Percentiles rank a stretch among this genome's conserved stretches.
phyloP scores from a whole-genome alignment of 805 yeast genomes.

The Cyberlindnera euphorbiiphila region DNA sequence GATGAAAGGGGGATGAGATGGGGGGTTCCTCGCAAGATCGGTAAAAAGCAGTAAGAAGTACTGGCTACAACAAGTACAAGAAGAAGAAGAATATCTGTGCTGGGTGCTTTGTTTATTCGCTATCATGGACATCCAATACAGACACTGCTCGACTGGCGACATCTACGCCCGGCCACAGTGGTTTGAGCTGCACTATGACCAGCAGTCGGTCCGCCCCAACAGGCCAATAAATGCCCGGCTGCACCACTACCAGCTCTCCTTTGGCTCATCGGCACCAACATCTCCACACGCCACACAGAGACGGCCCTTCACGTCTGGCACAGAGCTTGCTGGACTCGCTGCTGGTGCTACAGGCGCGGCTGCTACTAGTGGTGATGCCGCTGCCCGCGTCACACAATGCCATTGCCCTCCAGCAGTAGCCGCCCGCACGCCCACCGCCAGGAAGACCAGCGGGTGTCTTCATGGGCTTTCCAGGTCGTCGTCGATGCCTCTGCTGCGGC shows the following conservation, averaged over 20 bases:
- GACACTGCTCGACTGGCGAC: constrained; percentile 14
- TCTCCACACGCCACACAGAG: background rate
- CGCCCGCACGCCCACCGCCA: too few species aligned
- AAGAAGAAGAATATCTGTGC: too few species aligned
- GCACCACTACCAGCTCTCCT: constrained; percentile 2
- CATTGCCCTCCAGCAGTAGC: too few species aligned
- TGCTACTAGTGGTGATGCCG: background rate
- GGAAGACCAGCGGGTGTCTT: too few species aligned
- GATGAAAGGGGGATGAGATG: too few species aligned
- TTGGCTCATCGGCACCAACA: constrained; percentile 1
- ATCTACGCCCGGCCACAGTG: constrained; percentile 6
- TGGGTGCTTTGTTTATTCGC: too few species aligned
- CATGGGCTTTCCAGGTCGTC: constrained; percentile 1
- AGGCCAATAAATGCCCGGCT: constrained; percentile 17
- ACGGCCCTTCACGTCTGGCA: background rate
- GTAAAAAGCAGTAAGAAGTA: too few species aligned
- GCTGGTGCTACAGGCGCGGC: constrained; percentile 2
- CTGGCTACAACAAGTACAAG: too few species aligned
- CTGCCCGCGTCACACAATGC: background rate
- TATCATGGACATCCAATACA: constrained; percentile 7
- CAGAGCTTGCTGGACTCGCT: constrained; percentile 6
- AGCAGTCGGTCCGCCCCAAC: constrained; percentile 14
- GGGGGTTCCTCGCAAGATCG: too few species aligned
- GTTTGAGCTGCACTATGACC: constrained; percentile 18
- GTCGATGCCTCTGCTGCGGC: constrained; percentile 1